A percentile compares a stretch with the other conserved stretches of the same genome.
Evolutionary conservation across 1,284 basidiomycete genomes (phyloP).

Genomic region (Mycosarcoma mackinlayi): DNA sequence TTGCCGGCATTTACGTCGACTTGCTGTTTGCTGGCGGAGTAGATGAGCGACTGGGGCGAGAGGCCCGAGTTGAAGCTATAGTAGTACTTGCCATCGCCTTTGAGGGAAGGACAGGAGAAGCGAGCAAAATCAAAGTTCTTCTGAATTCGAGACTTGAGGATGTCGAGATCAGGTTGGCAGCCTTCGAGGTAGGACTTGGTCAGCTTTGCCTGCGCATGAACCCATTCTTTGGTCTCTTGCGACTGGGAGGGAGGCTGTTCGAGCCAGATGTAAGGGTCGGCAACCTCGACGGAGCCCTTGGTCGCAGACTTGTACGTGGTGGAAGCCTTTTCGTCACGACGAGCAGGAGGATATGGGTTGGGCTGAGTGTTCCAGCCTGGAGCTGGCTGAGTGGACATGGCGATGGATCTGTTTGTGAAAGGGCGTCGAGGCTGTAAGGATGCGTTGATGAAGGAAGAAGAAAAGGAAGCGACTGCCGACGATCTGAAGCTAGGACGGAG

Average conservation of each 20-base stretch:
- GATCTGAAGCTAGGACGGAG: background rate
- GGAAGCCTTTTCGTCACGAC: constrained; percentile 57
- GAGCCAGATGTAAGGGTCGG: constrained; percentile 66
- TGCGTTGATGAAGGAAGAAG: background rate
- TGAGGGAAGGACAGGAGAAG: constrained; percentile 59
- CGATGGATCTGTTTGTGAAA: constrained; percentile 1
- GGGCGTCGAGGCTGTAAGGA: background rate
- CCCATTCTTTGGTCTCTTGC: constrained; percentile 62
- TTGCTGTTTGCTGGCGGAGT: constrained; percentile 49
- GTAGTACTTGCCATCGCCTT: constrained; percentile 63
- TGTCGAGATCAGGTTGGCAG: constrained; percentile 56
- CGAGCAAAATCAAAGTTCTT: constrained; percentile 64
- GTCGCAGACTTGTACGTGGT: constrained; percentile 54
- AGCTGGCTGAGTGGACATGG: constrained; percentile 35
- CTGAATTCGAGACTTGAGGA: constrained; percentile 58
- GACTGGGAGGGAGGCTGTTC: constrained; percentile 63
- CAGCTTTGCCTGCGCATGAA: constrained; percentile 59
- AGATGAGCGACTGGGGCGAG: constrained; percentile 63
- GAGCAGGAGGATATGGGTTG: constrained; percentile 60
- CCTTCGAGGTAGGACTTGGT: constrained; percentile 53
- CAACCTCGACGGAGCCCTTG: constrained; percentile 60
- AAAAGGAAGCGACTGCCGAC: background rate
- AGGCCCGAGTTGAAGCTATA: constrained; percentile 65
- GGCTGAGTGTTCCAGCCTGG: constrained; percentile 56
- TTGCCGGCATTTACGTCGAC: constrained; percentile 40